Base-by-base conservation (phyloP, 805 yeast species). In the Starmerella sp. region DNA sequence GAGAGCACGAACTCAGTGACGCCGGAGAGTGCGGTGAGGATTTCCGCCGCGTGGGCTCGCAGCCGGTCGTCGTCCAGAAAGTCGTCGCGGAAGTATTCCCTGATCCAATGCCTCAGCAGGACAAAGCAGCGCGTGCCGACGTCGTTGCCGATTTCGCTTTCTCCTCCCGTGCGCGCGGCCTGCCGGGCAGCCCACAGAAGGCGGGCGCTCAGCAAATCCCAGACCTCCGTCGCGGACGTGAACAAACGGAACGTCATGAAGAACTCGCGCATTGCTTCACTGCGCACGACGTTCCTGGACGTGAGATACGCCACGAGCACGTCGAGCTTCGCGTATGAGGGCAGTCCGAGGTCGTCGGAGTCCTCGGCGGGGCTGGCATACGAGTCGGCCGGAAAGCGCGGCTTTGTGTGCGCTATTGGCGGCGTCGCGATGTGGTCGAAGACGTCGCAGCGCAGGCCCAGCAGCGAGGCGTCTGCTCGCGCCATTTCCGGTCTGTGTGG, bases 41-140 rank as follows among this genome's bases (percentile, higher is more conserved):
- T 32, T 14, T 44, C 56, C 10, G 62, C 60, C 6, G 41, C 61
- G 29, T 34, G 49, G 13, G 7, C 8, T 53, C 89, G 71, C 36
- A 84, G 68, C 53, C 75, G 73, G 22, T 70, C 62, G 48, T 78
- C 74, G 14, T 77, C 69, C 30, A 83, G 71, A 66, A 90, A 93
- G 68, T 93, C 97, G 65, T 86, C 91, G 43, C 81, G 76, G 63
- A 88, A 93, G 67, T 86, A 90, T 68, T 90, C 91, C 56, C 86
- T 69, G 17, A 91, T 67, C 95, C 97, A 91, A 71, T 87, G 95
- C 64, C 97, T 78, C 44, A 93, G 62, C 32, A 85, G 82, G 31
- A 87, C 96, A 71, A 90, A 91, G 0, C 95, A 83, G 63, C 97
- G 75, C 38, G 90, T 77, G 11, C 86, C 72, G 1, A 84, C 82